Evolutionary conservation across 306 rosid genomes (phyloP), one percentile per base, ranked within the genome.

Genomic region (Cicer chorassanicum): DNA sequence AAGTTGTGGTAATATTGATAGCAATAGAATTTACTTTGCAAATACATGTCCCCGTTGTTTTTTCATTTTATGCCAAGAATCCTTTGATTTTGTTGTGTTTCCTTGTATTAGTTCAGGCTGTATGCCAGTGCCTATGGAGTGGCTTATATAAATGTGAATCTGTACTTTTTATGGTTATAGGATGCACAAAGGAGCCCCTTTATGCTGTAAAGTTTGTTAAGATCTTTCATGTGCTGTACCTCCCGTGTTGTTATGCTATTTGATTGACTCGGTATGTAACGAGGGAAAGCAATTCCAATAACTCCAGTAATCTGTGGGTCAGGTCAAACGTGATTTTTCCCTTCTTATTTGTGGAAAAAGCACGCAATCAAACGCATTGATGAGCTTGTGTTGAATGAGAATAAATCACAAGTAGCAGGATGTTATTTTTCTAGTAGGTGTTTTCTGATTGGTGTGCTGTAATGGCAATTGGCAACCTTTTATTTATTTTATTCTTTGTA

Each of bases 21-120:
- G 55, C 69, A 45, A 45, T 42, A 39, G 39, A 49, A 54, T 39
- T 29, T 12, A 59, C 19, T 9, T 13, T 29, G 18, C 18, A 65
- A 42, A 39, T 53, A 61, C 19, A 67, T 43, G 19, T 8, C 53
- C 57, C 39, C 21, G 1, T 74, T 34, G 24, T 48, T 55, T 24
- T 21, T 48, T 14, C 29, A 70, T 63, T 67, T 73, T 40, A 36
- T 61, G 77, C 65, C 40, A 21, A 59, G 64, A 61, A 45, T 19
- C 77, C 38, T 44, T 56, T 18, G 45, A 42, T 45, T 75, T 68
- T 67, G 38, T 63, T 69, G 65, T 63, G 46, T 54, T 70, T 82
- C 51, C 70, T 21, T 15, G 60, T 45, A 45, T 78, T 42, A 54
- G 15, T 53, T 73, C 59, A 65, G 46, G 65, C 51, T 46, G 53